These are phyloP conservation scores for Hansenula anomala DNA, from an alignment of 1,139 yeast species.

Conservation along the genomic window DNA sequence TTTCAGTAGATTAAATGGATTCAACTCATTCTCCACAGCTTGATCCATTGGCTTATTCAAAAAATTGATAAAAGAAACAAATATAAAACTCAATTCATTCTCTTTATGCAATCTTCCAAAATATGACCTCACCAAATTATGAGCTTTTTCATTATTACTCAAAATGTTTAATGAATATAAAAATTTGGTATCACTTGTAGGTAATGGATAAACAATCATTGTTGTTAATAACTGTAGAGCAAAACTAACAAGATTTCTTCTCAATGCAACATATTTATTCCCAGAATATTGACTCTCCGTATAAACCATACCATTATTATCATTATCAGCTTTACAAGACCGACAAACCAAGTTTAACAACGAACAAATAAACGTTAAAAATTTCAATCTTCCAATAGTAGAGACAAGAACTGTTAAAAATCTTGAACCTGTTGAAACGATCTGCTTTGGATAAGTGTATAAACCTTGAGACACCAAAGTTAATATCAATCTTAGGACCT, in stretches of 20 bases:
- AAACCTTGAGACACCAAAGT: conserved; percentile 62
- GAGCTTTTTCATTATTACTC: conserved; percentile 28
- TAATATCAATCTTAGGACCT: conserved; percentile 56
- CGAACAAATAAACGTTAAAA: conserved; percentile 59
- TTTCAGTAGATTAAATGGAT: conserved; percentile 27
- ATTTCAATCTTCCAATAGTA: conserved; percentile 41
- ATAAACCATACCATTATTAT: conserved; percentile 22
- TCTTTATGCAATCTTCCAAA: conserved; percentile 51
- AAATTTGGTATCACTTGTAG: conserved; percentile 42
- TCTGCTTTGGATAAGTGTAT: conserved; percentile 42
- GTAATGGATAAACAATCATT: conserved; percentile 63
- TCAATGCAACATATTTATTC: conserved; percentile 23
- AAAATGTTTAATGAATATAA: conserved; percentile 33
- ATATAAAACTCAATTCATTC: conserved; percentile 44
- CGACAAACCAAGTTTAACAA: conserved; percentile 57
- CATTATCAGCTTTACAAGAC: conserved; percentile 24
- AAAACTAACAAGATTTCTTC: conserved; percentile 50
- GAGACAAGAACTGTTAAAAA: conserved; percentile 58
- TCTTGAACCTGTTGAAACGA: conserved; percentile 49
- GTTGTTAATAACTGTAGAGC: conserved; percentile 59
- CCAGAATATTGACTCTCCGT: conserved; percentile 11
- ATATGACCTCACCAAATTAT: conserved; percentile 46
- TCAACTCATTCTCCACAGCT: conserved; percentile 32
- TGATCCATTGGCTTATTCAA: conserved; percentile 40
- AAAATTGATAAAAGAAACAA: conserved; percentile 41